phyloP scores from a whole-genome alignment of 2,329 filamentous ascomycete species.

The Calonectria pteridis region DNA sequence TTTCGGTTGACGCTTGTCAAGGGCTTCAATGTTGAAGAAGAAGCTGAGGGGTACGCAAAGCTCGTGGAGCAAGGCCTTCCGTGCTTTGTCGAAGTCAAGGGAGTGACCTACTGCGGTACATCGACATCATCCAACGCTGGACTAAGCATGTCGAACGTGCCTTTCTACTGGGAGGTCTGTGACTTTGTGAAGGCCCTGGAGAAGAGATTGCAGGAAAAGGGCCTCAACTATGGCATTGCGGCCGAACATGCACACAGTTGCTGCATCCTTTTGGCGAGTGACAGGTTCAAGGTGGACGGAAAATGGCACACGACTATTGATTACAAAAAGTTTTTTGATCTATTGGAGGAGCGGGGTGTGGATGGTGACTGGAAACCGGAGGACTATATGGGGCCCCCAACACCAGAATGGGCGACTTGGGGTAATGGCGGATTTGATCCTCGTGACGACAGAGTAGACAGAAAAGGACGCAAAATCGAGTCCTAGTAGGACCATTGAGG shows the following conservation, averaged over 20 bases:
- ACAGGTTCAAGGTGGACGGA: constrained; percentile 80
- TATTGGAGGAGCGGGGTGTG: constrained; percentile 76
- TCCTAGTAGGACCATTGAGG: constrained; percentile 31
- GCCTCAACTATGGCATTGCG: constrained; percentile 88
- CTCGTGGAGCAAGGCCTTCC: constrained; percentile 88
- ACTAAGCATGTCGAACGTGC: constrained; percentile 96
- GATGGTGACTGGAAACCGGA: constrained; percentile 84
- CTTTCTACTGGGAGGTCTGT: constrained; percentile 92
- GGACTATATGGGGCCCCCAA: constrained; percentile 88
- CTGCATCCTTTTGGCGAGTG: constrained; percentile 88
- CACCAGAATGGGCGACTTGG: constrained; percentile 95
- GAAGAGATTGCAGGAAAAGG: constrained; percentile 74
- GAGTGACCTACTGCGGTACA: constrained; percentile 96
- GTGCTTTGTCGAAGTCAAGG: constrained; percentile 95
- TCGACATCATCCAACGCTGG: constrained; percentile 86
- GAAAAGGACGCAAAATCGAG: constrained; percentile 80
- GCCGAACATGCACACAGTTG: constrained; percentile 97
- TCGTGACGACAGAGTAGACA: constrained; percentile 85
- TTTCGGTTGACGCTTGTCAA: constrained; percentile 97
- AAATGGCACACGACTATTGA: constrained; percentile 95
- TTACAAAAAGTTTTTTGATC: constrained; percentile 88
- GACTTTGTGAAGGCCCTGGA: constrained; percentile 85
- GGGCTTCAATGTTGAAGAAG: constrained; percentile 97
- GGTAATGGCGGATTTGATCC: constrained; percentile 96
- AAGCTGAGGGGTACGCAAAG: constrained; percentile 89